Base-by-base conservation (phyloP, 2,329 filamentous ascomycete species). In the Exophiala bonariae region DNA sequence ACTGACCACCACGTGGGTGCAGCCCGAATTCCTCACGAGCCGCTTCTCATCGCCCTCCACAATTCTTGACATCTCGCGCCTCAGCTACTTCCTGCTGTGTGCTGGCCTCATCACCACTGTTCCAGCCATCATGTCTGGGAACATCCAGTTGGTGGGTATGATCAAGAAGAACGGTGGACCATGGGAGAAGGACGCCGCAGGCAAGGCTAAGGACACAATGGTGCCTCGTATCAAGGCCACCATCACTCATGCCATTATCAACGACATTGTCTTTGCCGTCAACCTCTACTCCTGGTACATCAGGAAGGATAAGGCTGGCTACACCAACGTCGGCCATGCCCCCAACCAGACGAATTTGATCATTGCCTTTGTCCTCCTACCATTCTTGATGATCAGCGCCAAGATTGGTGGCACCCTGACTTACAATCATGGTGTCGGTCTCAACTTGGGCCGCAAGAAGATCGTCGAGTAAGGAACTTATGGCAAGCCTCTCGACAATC, bases 91-190 rank as follows among this genome's bases (percentile, higher is more conserved):
- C 48, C 47, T 57, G 30, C 52, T 59, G 11, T 54, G 54, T 42
- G 54, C 50, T 2, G 57, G 56, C 28, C 46, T 59, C 19, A 49
- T 59, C 46, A 50, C 51, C 36, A 58, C 56, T 4, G 50, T 59
- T 30, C 56, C 56, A 3, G 55, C 57, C 48, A 58, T 59, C 52
- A 52, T 59, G 56, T 57, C 56, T 16, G 57, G 57, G 41, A 58
- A 57, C 52, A 50, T 52, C 31, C 56, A 59, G 31, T 47, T 59
- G 38, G 46, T 55, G 13, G 54, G 56, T 23, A 52, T 59, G 57
- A 59, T 59, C 56, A 54, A 49, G 37, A 58, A 59, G 53, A 59
- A 59, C 46, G 56, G 56, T 17, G 57, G 57, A 1, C 55, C 56
- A 3, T 59, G 56, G 55, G 57, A 59, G 40, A 58, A 58, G 34